These are phyloP conservation scores for Penicillium freii DNA, from an alignment of 2,329 filamentous ascomycete species.

Conservation along the genomic window DNA sequence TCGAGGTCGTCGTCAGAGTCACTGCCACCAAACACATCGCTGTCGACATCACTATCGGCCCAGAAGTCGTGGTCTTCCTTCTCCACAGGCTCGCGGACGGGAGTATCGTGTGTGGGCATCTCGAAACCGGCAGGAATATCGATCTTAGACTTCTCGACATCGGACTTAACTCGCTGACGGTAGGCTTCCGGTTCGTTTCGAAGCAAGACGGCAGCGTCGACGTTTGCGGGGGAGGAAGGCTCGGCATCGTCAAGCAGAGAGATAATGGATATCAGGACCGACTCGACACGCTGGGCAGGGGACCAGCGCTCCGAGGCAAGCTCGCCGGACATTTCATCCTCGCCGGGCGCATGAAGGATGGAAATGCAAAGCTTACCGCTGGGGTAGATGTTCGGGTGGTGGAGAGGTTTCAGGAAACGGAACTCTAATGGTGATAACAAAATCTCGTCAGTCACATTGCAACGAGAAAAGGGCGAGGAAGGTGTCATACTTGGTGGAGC, in stretches of 20 bases:
- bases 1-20: slow-evolving; percentile 56
- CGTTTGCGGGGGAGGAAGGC: slow-evolving; percentile 89
- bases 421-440: slow-evolving; percentile 57
- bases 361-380: slow-evolving; percentile 94
- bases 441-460: not conserved
- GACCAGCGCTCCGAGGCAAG: slow-evolving; percentile 89
- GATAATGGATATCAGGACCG: slow-evolving; percentile 87
- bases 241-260: slow-evolving; percentile 92
- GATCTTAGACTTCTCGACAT: slow-evolving; percentile 70
- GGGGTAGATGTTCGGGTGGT: slow-evolving; percentile 90
- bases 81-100: slow-evolving; percentile 57
- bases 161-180: slow-evolving; percentile 64
- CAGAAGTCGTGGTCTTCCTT: slow-evolving; percentile 76
- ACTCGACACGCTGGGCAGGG: slow-evolving; percentile 89
- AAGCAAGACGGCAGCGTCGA: slow-evolving; percentile 85
- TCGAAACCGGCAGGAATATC: slow-evolving; percentile 77
- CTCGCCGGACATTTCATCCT: slow-evolving; percentile 91
- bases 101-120: slow-evolving; percentile 74
- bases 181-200: slow-evolving; percentile 70
- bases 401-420: slow-evolving; percentile 75
- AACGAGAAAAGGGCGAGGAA: not conserved
- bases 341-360: slow-evolving; percentile 87
- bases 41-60: slow-evolving; percentile 68
- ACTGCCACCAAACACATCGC: slow-evolving; percentile 74
- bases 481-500: slow-evolving; percentile 63